Evolutionary conservation across 2,329 filamentous ascomycete species (phyloP).

Genomic region (Geosmithia putterillii): DNA sequence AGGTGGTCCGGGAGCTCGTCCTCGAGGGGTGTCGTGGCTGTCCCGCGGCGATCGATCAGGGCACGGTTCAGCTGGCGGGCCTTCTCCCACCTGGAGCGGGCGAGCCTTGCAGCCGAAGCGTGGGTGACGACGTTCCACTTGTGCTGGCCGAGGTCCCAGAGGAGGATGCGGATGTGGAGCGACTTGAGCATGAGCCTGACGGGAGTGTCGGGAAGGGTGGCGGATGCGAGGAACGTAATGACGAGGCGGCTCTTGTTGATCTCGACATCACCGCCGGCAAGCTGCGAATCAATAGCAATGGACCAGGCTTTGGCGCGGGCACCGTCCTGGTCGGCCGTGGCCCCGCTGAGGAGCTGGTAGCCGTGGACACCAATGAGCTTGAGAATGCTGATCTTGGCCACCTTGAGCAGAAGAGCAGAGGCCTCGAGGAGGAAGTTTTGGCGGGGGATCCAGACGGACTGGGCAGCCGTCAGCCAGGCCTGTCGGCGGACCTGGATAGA

Average conservation of each 20-base stretch:
- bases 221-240: slow-evolving; percentile 76
- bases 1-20: slow-evolving; percentile 63
- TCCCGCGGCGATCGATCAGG: slow-evolving; percentile 26
- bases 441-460: slow-evolving; percentile 82
- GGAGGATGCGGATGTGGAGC: slow-evolving; percentile 76
- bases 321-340: slow-evolving; percentile 73
- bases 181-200: slow-evolving; percentile 82
- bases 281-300: slow-evolving; percentile 84
- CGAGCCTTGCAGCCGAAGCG: slow-evolving; percentile 58
- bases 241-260: slow-evolving; percentile 80
- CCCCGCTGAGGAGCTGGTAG: slow-evolving; percentile 69
- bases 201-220: slow-evolving; percentile 74
- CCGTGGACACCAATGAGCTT: slow-evolving; percentile 65
- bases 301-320: slow-evolving; percentile 86
- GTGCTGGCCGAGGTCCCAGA: slow-evolving; percentile 63
- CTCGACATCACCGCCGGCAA: slow-evolving; percentile 80
- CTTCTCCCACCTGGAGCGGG: slow-evolving; percentile 68
- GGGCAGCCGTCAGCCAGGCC: slow-evolving; percentile 87
- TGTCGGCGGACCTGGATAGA: slow-evolving; percentile 76
- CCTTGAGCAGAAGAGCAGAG: slow-evolving; percentile 68
- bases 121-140: slow-evolving; percentile 55
- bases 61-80: slow-evolving; percentile 54
- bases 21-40: slow-evolving; percentile 33
- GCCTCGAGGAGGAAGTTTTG: slow-evolving; percentile 81
- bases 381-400: slow-evolving; percentile 66